Evolutionary conservation across 1,139 yeast genomes (phyloP), one percentile per base, ranked within the genome.

Genomic region (Yamadazyma jaroonii): DNA sequence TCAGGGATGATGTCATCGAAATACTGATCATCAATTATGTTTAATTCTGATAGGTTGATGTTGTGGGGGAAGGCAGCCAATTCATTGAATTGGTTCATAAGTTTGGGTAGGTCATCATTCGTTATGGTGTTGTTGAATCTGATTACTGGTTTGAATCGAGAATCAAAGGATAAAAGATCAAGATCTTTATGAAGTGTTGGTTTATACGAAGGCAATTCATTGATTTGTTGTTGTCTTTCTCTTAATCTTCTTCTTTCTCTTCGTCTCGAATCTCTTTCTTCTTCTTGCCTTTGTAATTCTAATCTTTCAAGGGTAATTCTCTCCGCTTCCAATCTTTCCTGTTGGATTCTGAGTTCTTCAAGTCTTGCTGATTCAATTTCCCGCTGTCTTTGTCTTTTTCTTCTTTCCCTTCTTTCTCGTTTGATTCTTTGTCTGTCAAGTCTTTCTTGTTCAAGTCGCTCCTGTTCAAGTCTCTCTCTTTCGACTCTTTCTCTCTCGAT

Each of bases 91-190:
- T 58, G 59, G 15, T 45, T 37, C 22, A 70, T 61, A 3, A 61
- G 53, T 12, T 47, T 50, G 4, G 47, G 43, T 23, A 69, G 49
- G 13, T 58, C 58, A 25, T 59, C 55, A 29, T 51, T 54, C 13
- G 68, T 57, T 25, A 68, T 44, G 4, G 55, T 40, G 13, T 62
- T 53, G 45, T 69, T 70, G 27, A 68, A 58, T 28, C 75, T 50
- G 11, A 69, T 52, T 6, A 67, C 61, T 0, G 75, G 75, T 2
- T 58, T 45, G 41, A 61, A 67, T 28, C 75, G 45, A 6, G 72
- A 66, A 48, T 70, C 75, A 48, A 62, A 69, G 5, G 74, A 67
- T 13, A 70, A 45, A 25, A 67, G 47, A 42, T 70, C 76, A 11
- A 61, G 53, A 37, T 54, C 53, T 32, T 57, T 56, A 41, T 69